Conservation (phyloP, 2,329 filamentous ascomycete species). For the Hymenoscyphus scutula region DNA sequence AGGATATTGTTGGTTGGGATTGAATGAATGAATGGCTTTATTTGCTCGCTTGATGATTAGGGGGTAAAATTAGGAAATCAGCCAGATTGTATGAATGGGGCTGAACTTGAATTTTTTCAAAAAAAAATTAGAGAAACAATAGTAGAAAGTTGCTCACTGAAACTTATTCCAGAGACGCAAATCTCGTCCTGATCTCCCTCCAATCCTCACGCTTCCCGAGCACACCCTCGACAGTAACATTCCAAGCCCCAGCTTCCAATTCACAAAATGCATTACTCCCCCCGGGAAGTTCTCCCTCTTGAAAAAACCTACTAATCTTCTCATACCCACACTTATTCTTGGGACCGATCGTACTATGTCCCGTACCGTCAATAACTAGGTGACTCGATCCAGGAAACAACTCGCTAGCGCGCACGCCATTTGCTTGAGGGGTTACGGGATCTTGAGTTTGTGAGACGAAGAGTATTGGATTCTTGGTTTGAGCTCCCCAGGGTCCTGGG, state of each 20-base stretch:
- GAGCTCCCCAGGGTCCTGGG: conserved; percentile 27
- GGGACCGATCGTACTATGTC: not conserved
- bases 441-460: conserved; percentile 35
- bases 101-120: no score
- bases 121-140: no score
- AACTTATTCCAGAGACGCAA: no score
- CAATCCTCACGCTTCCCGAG: not conserved
- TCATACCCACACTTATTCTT: conserved; percentile 14
- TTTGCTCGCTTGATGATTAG: no score
- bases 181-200: not conserved
- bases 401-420: not conserved
- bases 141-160: no score
- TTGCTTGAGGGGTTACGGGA: conserved; percentile 31
- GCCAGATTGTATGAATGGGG: no score
- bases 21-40: no score
- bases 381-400: not conserved
- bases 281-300: conserved; percentile 15
- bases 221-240: conserved; percentile 11
- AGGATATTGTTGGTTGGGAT: no score
- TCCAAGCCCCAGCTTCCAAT: conserved; percentile 20
- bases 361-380: conserved; percentile 1
- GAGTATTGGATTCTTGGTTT: conserved; percentile 33
- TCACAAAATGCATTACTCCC: conserved; percentile 11
- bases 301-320: conserved; percentile 21
- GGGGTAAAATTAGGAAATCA: no score